Conservation (phyloP, 352 stramenopile species). For the Pythium chondricola region DNA sequence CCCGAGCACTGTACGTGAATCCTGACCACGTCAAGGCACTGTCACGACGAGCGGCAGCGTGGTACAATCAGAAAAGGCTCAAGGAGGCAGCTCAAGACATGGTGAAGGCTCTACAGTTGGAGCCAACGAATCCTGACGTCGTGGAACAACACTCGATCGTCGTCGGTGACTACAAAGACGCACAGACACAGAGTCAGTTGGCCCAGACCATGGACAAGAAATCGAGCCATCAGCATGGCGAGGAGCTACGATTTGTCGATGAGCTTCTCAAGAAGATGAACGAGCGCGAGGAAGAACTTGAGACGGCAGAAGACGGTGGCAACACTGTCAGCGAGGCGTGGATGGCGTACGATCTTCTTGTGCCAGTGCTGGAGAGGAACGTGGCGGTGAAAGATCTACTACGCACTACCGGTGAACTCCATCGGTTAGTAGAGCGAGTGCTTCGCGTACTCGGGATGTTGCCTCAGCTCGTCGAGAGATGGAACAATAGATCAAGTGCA, state of each 20-base stretch:
- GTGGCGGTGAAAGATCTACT: slow-evolving; percentile 36
- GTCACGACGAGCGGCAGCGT: slow-evolving; percentile 47
- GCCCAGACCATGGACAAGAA: slow-evolving; percentile 7
- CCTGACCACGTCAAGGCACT: slow-evolving; percentile 61
- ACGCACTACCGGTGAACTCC: slow-evolving; percentile 48
- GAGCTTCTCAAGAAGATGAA: slow-evolving; percentile 47
- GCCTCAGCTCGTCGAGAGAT: neutral
- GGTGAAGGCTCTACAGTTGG: slow-evolving; percentile 33
- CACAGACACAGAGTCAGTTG: slow-evolving; percentile 27
- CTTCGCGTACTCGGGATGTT: slow-evolving; percentile 7
- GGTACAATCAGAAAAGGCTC: slow-evolving; percentile 42
- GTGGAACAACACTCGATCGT: slow-evolving; percentile 67
- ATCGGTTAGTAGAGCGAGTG: slow-evolving; percentile 37
- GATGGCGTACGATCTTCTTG: slow-evolving; percentile 41
- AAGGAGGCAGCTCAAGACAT: slow-evolving; percentile 50
- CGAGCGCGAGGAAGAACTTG: slow-evolving; percentile 5
- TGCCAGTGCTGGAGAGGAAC: slow-evolving; percentile 48
- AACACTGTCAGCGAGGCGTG: slow-evolving; percentile 18
- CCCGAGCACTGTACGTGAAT: slow-evolving; percentile 51
- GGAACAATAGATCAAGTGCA: too few relatives aligned
- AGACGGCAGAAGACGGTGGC: neutral
- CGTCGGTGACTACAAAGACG: slow-evolving; percentile 67
- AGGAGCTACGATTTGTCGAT: slow-evolving; percentile 42
- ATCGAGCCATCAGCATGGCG: neutral
- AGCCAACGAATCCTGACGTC: slow-evolving; percentile 51